Evolutionary conservation across 805 yeast genomes (phyloP), one percentile per base, ranked within the genome.

Genomic region (Tetrapisispora namnaoensis): DNA sequence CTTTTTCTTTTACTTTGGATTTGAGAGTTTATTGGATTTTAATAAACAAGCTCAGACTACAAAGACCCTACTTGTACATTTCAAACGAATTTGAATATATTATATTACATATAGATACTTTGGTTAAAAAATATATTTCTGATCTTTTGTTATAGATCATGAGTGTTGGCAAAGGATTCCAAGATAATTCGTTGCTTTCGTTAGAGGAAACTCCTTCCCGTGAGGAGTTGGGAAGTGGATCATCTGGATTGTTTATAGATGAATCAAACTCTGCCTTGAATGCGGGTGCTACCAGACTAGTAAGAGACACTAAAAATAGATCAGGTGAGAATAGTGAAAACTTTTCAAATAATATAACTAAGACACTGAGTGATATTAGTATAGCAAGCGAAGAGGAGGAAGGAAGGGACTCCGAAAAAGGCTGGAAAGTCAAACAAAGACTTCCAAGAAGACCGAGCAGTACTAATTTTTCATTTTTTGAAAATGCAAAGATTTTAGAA

Each of bases 381-480:
- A 36, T 35, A 16, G 40, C 36, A 2, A 28, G 38, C 22, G 50
- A 44, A 13, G 37, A 20, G 18, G 49, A 47, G 10, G 49, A 45
- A 14, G 28, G 30, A 14, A 22, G 35, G 9, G 50, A 44, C 17
- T 53, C 47, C 6, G 37, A 42, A 8, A 24, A 24, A 17, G 45
- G 39, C 34, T 42, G 38, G 38, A 42, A 27, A n/a, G 36, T 37
- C 6, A 27, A 27, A 13, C 42, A 37, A 18, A 28, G 39, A 17
- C 11, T 37, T 2, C 39, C 41, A 27, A 27, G 36, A 34, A 49
- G 44, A 34, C 47, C 53, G 20, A 51, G 51, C 22, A 53, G 48
- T 37, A 58, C 70, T 2, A 60, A 63, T 42, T 64, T 59, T 37
- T 64, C 69, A 1, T 66, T 64, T 46, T 63, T 58, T 37, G 69